Conservation (phyloP, 2,329 filamentous ascomycete genomes). For the Phaeosphaeria sp. region DNA sequence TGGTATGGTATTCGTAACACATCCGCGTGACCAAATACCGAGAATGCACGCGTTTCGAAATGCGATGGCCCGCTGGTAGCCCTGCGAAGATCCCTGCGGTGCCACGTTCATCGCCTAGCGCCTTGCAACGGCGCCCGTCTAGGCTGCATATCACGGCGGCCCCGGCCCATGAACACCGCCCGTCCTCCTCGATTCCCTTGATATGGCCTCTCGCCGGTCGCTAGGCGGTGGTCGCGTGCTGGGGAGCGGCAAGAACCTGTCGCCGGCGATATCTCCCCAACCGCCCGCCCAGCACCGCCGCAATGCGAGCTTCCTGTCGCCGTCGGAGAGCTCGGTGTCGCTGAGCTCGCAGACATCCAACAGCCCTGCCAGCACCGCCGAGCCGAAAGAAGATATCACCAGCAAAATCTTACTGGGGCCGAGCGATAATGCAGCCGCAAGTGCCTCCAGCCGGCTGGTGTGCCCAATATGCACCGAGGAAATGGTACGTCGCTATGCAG, state of each 20-base stretch:
- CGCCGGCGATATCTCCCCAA: constrained; percentile 61
- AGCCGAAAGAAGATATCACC: constrained; percentile 74
- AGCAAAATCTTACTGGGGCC: constrained; percentile 79
- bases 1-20: no score
- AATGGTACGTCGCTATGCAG: constrained; percentile 69
- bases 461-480: constrained; percentile 99
- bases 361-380: constrained; percentile 72
- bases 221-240: constrained; percentile 91
- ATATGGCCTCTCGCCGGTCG: constrained; percentile 61
- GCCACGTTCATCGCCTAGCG: constrained; percentile 15
- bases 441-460: constrained; percentile 72
- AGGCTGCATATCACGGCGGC: constrained; percentile 7
- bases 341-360: constrained; percentile 77
- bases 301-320: constrained; percentile 62
- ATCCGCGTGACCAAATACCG: not conserved
- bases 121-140: constrained; percentile 17
- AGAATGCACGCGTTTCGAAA: not conserved
- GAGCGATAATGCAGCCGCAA: constrained; percentile 62
- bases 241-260: constrained; percentile 83
- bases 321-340: constrained; percentile 76
- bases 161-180: constrained; percentile 24
- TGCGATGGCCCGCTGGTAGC: not conserved
- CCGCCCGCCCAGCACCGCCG: constrained; percentile 41
- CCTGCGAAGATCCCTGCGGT: constrained; percentile 17
- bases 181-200: constrained; percentile 25